Evolutionary conservation across 495 filamentous ascomycete genomes (phyloP), one percentile per base, ranked within the genome.

Genomic region (Aspergillus mulundensis): DNA sequence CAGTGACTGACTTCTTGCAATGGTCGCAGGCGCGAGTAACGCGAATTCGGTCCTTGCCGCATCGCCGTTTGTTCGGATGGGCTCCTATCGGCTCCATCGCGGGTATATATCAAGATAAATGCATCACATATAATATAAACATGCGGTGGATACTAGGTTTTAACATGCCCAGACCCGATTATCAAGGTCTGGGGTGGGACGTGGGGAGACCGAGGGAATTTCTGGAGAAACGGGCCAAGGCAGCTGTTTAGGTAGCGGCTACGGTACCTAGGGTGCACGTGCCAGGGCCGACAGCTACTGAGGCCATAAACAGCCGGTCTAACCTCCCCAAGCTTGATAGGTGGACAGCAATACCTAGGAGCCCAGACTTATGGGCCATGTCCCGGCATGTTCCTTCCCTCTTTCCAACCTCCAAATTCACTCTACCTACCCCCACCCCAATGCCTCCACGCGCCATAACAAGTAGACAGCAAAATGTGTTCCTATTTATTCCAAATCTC

Each of bases 1-100:
- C n/a, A n/a, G n/a, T n/a, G n/a, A n/a, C n/a, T n/a, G n/a, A 66
- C 66, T 43, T 57, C 56, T 72, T 72, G 63, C 69, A 72, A 3
- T 23, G 49, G 47, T 72, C 69, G 54, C 69, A 72, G 36, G 69
- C 69, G 16, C 69, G 67, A 30, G 67, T 72, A 30, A 70, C 66
- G 25, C 63, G 62, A 19, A 65, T 54, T 19, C 65, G 63, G 25
- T 62, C 61, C 25, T 61, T 64, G 48, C 55, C 58, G 25, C 54
- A 55, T 43, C 58, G 60, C 20, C 63, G 60, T 50, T 63, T 66
- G 11, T 48, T 62, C 7, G 57, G 47, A 38, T 47, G 54, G 15
- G 16, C 25, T 19, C 44, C 50, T 15, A 24, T 54, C 2, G 50
- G 19, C 23, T 59, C 57, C 57, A 59, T 59, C 25, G n/a, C n/a